phyloP scores from a whole-genome alignment of 164 flowering plant genomes.

The Liquidambar formosana region DNA sequence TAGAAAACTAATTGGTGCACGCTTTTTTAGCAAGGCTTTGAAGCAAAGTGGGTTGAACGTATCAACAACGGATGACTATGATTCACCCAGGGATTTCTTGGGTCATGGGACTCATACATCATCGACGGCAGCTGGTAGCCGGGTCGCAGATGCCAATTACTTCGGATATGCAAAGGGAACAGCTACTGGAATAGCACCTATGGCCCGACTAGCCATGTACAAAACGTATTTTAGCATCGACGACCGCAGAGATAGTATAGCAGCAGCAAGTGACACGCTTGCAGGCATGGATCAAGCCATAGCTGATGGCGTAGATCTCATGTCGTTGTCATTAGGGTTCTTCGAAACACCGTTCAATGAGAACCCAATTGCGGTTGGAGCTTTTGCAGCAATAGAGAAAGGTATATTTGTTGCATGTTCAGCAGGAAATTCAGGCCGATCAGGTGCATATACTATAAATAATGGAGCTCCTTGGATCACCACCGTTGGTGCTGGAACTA shows the following conservation, averaged over 20 bases:
- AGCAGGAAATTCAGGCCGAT: constrained; percentile 46
- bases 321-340: constrained; percentile 45
- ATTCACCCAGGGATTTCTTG: constrained; percentile 41
- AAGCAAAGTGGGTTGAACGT: constrained; percentile 17
- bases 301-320: constrained; percentile 42
- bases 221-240: too few species aligned
- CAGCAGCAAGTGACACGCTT: constrained; percentile 25
- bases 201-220: constrained; percentile 44
- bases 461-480: constrained; percentile 56
- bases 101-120: constrained; percentile 51
- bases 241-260: constrained; percentile 11
- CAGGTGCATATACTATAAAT: constrained; percentile 14
- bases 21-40: constrained; percentile 37
- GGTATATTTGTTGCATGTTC: constrained; percentile 43
- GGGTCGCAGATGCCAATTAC: constrained; percentile 14
- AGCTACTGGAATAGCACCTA: constrained; percentile 36
- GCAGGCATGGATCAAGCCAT: too few species aligned
- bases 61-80: constrained; percentile 31
- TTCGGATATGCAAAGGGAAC: constrained; percentile 47
- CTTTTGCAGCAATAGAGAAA: constrained; percentile 44
- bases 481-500: constrained; percentile 42
- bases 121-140: constrained; percentile 37
- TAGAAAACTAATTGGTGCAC: too few species aligned
- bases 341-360: constrained; percentile 16
- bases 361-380: constrained; percentile 38